Conservation (phyloP, 208 protist genomes). For the Trypanosoma congolense region DNA sequence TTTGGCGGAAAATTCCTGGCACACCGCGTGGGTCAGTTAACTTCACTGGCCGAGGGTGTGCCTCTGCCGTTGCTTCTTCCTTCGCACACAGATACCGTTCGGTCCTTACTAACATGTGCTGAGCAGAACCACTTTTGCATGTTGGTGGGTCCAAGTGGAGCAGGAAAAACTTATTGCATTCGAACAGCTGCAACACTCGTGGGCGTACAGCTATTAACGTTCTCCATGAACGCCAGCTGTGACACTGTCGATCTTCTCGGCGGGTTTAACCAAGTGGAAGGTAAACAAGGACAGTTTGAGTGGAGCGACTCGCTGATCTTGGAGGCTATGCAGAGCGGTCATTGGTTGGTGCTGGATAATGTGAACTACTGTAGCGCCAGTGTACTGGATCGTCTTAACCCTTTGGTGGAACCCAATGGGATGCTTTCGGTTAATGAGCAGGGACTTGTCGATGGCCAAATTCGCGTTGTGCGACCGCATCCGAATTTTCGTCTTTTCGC, state of each 20-base stretch:
- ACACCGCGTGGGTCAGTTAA: slow-evolving; percentile 9
- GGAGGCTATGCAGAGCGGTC: slow-evolving; percentile 90
- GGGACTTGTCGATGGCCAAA: slow-evolving; percentile 90
- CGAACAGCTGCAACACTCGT: slow-evolving; percentile 90
- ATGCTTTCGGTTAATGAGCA: slow-evolving; percentile 94
- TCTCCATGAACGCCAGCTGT: slow-evolving; percentile 96
- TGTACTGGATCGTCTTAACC: slow-evolving; percentile 99
- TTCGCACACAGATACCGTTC: slow-evolving; percentile 61
- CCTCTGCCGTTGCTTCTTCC: slow-evolving; percentile 59
- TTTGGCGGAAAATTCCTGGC: slow-evolving; percentile 43
- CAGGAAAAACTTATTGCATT: slow-evolving; percentile 96
- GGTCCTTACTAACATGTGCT: slow-evolving; percentile 85
- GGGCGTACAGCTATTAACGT: slow-evolving; percentile 90
- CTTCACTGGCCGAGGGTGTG: neutral
- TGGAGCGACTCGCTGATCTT: slow-evolving; percentile 99
- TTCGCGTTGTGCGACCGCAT: slow-evolving; percentile 94
- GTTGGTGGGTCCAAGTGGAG: slow-evolving; percentile 91
- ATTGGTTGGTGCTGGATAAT: slow-evolving; percentile 99
- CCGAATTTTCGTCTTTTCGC: slow-evolving; percentile 99
- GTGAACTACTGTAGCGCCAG: slow-evolving; percentile 99
- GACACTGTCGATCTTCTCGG: slow-evolving; percentile 99
- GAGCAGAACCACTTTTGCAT: slow-evolving; percentile 94
- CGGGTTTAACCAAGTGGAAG: slow-evolving; percentile 98
- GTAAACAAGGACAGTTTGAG: slow-evolving; percentile 95
- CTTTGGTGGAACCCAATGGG: slow-evolving; percentile 98